Conservation (phyloP, 495 filamentous ascomycete species). For the Penicillium coprophilum region DNA sequence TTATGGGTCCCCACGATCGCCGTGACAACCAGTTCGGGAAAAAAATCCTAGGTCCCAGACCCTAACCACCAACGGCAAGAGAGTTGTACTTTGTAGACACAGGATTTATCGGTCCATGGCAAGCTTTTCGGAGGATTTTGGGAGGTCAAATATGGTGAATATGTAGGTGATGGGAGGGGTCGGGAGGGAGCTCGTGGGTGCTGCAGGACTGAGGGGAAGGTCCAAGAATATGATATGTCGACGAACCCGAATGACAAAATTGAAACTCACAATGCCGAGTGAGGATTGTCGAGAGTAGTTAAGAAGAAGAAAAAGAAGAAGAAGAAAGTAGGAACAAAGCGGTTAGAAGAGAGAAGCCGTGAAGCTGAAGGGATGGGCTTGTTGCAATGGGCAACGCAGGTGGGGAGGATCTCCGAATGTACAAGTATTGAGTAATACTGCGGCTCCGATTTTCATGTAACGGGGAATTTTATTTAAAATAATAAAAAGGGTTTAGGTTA, state of each 20-base stretch:
- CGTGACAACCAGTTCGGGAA: conserved; percentile 13
- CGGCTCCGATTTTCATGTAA: conserved; percentile 3
- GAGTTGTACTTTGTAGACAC: not conserved
- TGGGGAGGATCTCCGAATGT: conserved; percentile 49
- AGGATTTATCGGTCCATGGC: conserved; percentile 9
- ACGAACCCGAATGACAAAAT: not conserved
- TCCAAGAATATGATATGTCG: not conserved
- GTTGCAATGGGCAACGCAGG: conserved; percentile 54
- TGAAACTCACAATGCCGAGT: not conserved
- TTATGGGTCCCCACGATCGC: conserved; percentile 17
- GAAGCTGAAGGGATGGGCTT: conserved; percentile 54
- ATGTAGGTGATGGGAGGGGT: conserved; percentile 27
- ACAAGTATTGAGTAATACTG: conserved; percentile 17
- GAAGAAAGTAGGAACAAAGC: conserved; percentile 33
- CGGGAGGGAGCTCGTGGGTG: conserved; percentile 27
- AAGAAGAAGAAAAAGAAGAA: conserved; percentile 17
- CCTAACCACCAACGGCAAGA: conserved; percentile 19
- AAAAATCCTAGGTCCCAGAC: conserved; percentile 14
- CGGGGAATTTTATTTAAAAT: conserved; percentile 1
- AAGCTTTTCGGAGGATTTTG: conserved; percentile 23
- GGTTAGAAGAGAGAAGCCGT: conserved; percentile 41
- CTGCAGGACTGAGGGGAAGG: conserved; percentile 16
- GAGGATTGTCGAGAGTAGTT: conserved; percentile 15
- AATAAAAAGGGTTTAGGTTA: not conserved
- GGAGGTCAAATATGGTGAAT: conserved; percentile 5